phyloP scores from a whole-genome alignment of 768 basidiomycete genomes.

The Favolaschia claudopus region DNA sequence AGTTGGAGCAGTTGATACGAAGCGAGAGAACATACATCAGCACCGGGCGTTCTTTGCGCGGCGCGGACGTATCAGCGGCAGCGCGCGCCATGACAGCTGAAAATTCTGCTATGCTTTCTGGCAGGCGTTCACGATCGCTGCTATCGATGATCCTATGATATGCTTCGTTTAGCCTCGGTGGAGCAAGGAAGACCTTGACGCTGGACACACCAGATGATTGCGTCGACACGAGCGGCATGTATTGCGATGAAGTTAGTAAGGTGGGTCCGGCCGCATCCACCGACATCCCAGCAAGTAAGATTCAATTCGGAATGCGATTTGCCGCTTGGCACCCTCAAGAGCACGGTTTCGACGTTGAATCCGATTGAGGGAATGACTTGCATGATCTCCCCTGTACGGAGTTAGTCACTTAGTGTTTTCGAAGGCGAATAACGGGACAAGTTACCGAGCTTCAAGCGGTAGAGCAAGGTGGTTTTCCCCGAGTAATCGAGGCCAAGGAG shows the following conservation, averaged over 20 bases:
- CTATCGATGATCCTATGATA: constrained; percentile 46
- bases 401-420: too few species aligned
- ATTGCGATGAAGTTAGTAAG: constrained; percentile 39
- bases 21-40: constrained; percentile 36
- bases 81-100: constrained; percentile 42
- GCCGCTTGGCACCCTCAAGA: constrained; percentile 30
- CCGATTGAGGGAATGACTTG: constrained; percentile 52
- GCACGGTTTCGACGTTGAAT: constrained; percentile 69
- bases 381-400: constrained; percentile 44
- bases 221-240: constrained; percentile 47
- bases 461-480: constrained; percentile 61
- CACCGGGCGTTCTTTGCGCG: constrained; percentile 33
- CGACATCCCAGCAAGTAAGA: constrained; percentile 71
- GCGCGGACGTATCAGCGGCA: neutral
- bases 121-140: constrained; percentile 54
- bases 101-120: constrained; percentile 60
- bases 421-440: neutral
- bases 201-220: constrained; percentile 70
- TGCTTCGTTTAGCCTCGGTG: neutral
- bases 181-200: neutral
- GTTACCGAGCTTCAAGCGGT: constrained; percentile 46
- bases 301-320: constrained; percentile 44
- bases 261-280: constrained; percentile 56
- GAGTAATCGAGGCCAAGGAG: constrained; percentile 46
- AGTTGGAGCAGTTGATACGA: constrained; percentile 37